A percentile compares a stretch with the other conserved stretches of the same genome.
These are phyloP conservation scores for Aspergillus tanneri DNA, from an alignment of 2,329 filamentous ascomycete genomes.

Conservation along the genomic window DNA sequence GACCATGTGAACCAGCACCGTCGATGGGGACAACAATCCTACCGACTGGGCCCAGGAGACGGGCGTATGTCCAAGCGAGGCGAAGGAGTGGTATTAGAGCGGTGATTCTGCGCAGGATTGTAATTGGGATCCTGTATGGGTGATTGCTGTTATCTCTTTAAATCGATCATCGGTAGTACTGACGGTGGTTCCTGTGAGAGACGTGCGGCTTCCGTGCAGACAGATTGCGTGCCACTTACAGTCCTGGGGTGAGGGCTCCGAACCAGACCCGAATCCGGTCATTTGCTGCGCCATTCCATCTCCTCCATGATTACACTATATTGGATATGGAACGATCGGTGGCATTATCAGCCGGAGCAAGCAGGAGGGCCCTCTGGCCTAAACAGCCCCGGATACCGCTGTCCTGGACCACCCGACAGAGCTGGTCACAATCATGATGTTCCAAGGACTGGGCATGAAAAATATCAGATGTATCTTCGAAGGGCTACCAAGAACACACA, in stretches of 20 bases:
- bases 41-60: conserved; percentile 44
- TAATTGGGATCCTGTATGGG: conserved; percentile 44
- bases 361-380: conserved; percentile 48
- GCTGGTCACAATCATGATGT: conserved; percentile 49
- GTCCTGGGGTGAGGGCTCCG: conserved; percentile 49
- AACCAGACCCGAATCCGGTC: conserved; percentile 51
- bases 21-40: conserved; percentile 33
- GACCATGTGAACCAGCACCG: conserved; percentile 55
- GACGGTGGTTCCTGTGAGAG: background rate
- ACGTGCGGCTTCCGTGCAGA: background rate
- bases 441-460: conserved; percentile 40
- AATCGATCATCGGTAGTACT: conserved; percentile 22
- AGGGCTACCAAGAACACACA: too few relatives aligned
- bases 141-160: conserved; percentile 44
- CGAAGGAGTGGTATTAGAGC: conserved; percentile 12
- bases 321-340: conserved; percentile 43
- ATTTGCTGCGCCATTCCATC: conserved; percentile 36
- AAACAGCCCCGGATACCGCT: conserved; percentile 47
- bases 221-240: background rate
- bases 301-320: conserved; percentile 39
- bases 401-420: conserved; percentile 45
- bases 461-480: too few relatives aligned
- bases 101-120: conserved; percentile 46
- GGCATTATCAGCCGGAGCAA: conserved; percentile 45
- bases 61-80: conserved; percentile 35